phyloP scores from a whole-genome alignment of 305 asterid genomes.

The Plantago coronopus region DNA sequence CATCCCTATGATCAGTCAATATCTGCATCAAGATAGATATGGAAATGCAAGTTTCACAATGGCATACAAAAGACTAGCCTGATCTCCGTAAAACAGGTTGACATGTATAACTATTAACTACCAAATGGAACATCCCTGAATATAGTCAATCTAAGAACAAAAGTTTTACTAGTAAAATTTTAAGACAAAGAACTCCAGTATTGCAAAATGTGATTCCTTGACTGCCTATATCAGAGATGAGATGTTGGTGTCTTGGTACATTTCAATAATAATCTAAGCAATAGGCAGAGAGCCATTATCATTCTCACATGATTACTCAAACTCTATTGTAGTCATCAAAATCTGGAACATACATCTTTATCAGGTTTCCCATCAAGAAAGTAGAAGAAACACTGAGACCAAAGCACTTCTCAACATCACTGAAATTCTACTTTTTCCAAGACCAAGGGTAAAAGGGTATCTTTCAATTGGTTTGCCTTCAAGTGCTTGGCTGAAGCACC shows the following conservation, averaged over 20 bases:
- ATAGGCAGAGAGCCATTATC: too few relatives aligned
- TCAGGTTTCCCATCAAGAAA: neutral
- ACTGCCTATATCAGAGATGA: too few relatives aligned
- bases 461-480: too few relatives aligned
- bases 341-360: too few relatives aligned
- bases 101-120: neutral
- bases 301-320: too few relatives aligned
- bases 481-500: too few relatives aligned
- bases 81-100: neutral
- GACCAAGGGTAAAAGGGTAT: too few relatives aligned
- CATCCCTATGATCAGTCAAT: slow-evolving; percentile 64
- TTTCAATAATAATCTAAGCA: too few relatives aligned
- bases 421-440: too few relatives aligned
- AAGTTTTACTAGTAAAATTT: neutral
- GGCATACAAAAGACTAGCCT: neutral
- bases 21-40: slow-evolving; percentile 50
- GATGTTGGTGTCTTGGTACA: too few relatives aligned
- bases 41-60: slow-evolving; percentile 27
- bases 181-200: neutral
- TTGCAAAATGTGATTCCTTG: neutral
- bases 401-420: neutral
- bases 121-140: neutral
- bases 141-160: neutral
- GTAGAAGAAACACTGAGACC: slow-evolving; percentile 13
- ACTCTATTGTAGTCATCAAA: too few relatives aligned